Evolutionary conservation across 2,329 filamentous ascomycete genomes (phyloP).

Genomic region (Fusarium sp.): DNA sequence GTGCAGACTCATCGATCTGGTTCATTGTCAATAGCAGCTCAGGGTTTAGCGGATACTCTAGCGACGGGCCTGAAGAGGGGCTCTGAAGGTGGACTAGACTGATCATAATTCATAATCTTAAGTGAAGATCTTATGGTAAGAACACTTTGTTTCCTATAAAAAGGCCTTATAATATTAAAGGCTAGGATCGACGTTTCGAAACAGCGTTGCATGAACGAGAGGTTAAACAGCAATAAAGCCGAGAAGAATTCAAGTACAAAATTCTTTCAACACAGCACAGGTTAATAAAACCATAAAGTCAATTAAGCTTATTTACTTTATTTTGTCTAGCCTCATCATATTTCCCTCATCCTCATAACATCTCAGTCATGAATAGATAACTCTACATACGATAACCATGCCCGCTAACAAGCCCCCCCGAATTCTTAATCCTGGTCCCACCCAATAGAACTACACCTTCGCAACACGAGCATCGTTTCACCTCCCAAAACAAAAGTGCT

Average conservation of each 20-base stretch:
- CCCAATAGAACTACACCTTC: constrained; percentile 35
- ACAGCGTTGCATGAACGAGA: background rate
- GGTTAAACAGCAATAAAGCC: background rate
- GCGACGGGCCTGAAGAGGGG: background rate
- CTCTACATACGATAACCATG: constrained; percentile 21
- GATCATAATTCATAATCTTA: background rate
- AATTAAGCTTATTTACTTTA: background rate
- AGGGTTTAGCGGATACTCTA: background rate
- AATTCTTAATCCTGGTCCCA: background rate
- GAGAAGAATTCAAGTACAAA: background rate
- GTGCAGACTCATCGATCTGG: constrained; percentile 4
- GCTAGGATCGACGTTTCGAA: background rate
- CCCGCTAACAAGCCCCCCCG: constrained; percentile 12
- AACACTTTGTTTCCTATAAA: background rate
- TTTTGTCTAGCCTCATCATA: background rate
- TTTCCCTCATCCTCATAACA: background rate
- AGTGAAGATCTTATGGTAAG: background rate
- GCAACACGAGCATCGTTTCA: constrained; percentile 30
- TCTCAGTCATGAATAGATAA: background rate
- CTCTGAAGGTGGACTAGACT: background rate
- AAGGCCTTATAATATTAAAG: background rate
- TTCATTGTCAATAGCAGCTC: background rate
- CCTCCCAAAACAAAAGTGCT: constrained; percentile 14
- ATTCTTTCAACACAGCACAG: background rate
- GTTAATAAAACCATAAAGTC: background rate